Percentiles rank a stretch among this genome's conserved stretches.
Conservation (phyloP, 1,284 basidiomycete species). For the Cutaneotrichosporon cutaneum region DNA sequence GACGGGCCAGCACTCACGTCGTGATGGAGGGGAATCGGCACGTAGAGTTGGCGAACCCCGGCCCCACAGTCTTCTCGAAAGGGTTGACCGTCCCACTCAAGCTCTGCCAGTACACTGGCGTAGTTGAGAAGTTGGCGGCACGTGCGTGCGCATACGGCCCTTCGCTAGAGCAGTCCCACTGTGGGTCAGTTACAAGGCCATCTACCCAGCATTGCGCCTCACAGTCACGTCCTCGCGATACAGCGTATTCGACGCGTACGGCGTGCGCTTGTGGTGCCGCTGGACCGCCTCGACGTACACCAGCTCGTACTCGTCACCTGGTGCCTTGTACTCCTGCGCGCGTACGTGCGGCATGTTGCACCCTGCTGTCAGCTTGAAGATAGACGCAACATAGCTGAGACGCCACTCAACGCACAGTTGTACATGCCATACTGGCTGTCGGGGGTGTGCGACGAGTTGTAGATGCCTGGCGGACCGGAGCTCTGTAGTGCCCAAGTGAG, state of each 20-base stretch:
- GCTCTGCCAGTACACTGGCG: constrained; percentile 37
- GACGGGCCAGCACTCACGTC: constrained; percentile 19
- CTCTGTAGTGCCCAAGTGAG: constrained; percentile 32
- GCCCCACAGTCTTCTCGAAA: constrained; percentile 31
- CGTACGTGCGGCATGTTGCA: constrained; percentile 14
- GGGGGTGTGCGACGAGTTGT: constrained; percentile 29
- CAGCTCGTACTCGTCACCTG: constrained; percentile 28
- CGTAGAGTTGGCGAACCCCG: constrained; percentile 40
- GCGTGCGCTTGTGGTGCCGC: constrained; percentile 48
- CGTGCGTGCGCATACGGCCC: constrained; percentile 38
- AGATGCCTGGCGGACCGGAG: constrained; percentile 37
- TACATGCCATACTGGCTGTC: constrained; percentile 37
- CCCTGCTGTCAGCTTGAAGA: constrained; percentile 5
- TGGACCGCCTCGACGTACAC: constrained; percentile 46
- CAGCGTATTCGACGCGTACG: constrained; percentile 46
- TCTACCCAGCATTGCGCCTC: constrained; percentile 7
- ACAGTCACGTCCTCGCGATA: constrained; percentile 39
- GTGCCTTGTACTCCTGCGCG: constrained; percentile 4
- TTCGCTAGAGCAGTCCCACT: constrained; percentile 38
- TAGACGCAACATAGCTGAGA: neutral
- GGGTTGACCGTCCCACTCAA: constrained; percentile 34
- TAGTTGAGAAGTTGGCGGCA: constrained; percentile 21
- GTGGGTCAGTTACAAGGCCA: neutral
- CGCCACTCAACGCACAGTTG: constrained; percentile 32
- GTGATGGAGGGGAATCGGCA: constrained; percentile 44